Percentiles rank a stretch among this genome's conserved stretches.
These are phyloP conservation scores for Piromyces finnis DNA, from an alignment of 192 early-diverging fungal genomes.

Conservation along the genomic window DNA sequence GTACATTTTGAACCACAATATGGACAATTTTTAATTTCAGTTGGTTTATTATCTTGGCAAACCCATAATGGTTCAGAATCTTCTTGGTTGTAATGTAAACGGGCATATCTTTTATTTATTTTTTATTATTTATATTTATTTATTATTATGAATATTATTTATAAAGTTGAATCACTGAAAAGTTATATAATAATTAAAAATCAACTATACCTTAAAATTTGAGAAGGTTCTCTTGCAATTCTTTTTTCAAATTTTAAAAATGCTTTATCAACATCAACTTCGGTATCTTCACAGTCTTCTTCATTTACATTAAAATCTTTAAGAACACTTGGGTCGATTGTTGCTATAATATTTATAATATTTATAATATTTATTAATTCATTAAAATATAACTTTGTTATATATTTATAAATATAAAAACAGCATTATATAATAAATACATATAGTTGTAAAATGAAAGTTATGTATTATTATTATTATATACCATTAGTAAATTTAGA, in stretches of 20 bases:
- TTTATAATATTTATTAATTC: too few species aligned
- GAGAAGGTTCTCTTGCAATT: constrained; percentile 54
- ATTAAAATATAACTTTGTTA: too few species aligned
- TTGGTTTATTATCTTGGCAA: constrained; percentile 45
- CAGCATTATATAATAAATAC: not conserved
- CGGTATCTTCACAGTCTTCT: constrained; percentile 51
- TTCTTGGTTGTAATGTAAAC: constrained; percentile 17
- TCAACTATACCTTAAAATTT: constrained; percentile 61
- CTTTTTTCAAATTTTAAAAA: constrained; percentile 84
- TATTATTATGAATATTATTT: not conserved
- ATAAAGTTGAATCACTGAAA: too few species aligned
- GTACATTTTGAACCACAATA: constrained; percentile 50
- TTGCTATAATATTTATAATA: too few species aligned
- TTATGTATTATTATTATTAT: too few species aligned
- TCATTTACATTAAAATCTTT: not conserved
- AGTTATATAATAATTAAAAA: too few species aligned
- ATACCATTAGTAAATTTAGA: constrained; percentile 1
- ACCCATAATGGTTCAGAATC: constrained; percentile 59
- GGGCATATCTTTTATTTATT: not conserved
- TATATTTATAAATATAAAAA: too few species aligned
- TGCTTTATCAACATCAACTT: constrained; percentile 68
- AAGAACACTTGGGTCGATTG: not conserved
- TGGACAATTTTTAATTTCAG: constrained; percentile 39
- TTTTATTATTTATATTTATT: not conserved
- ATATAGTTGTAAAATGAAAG: too few species aligned